These are phyloP conservation scores for Malassezia nana DNA, from an alignment of 1,284 basidiomycete genomes.

Conservation along the genomic window DNA sequence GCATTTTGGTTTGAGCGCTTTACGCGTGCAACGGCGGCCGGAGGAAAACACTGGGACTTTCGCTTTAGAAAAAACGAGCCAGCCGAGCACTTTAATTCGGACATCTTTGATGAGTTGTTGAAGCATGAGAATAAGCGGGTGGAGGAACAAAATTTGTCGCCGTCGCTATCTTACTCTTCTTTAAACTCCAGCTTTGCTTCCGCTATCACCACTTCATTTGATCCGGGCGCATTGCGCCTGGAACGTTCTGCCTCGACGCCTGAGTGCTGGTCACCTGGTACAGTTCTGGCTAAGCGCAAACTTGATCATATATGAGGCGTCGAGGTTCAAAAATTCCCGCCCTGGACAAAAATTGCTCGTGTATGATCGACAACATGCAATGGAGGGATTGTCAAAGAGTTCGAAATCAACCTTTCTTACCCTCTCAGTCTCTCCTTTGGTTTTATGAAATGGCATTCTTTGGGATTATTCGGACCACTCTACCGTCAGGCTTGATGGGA, in stretches of 20 bases:
- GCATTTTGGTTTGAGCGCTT: slow-evolving; percentile 46
- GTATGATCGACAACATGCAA: no score
- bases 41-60: slow-evolving; percentile 44
- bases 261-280: background rate
- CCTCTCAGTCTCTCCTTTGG: no score
- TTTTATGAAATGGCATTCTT: no score
- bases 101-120: background rate
- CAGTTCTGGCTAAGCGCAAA: slow-evolving; percentile 3
- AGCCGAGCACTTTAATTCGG: background rate
- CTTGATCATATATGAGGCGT: background rate
- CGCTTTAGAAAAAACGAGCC: slow-evolving; percentile 16
- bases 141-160: background rate
- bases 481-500: no score
- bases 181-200: background rate
- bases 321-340: background rate
- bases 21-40: slow-evolving; percentile 39
- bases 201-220: background rate
- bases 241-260: background rate
- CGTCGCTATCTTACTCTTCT: background rate
- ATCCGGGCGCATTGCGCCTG: background rate
- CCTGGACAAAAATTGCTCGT: background rate
- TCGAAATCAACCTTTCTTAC: no score
- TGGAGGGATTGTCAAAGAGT: no score
- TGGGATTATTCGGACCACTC: no score
- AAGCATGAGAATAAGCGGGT: background rate